Evolutionary conservation across 2,329 filamentous ascomycete species (phyloP).

Genomic region (Aspergillus unguis): DNA sequence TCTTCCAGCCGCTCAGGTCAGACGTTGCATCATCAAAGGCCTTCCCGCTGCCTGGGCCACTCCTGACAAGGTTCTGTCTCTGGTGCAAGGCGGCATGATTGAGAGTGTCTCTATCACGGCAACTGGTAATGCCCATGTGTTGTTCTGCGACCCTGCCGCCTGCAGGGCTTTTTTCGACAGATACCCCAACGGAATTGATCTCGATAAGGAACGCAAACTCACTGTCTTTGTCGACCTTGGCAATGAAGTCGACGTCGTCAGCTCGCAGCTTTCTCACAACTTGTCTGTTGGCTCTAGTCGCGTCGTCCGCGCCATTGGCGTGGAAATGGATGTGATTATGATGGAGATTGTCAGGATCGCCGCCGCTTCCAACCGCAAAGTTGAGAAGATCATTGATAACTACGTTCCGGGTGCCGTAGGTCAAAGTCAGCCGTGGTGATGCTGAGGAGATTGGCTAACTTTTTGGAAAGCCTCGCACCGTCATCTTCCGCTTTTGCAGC

Average conservation of each 20-base stretch:
- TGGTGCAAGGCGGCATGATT: slow-evolving; percentile 39
- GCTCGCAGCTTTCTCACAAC: slow-evolving; percentile 41
- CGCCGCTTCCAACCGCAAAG: slow-evolving; percentile 37
- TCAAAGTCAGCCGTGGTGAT: not conserved
- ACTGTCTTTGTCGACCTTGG: slow-evolving; percentile 39
- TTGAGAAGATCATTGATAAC: slow-evolving; percentile 46
- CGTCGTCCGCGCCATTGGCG: slow-evolving; percentile 45
- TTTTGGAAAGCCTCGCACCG: slow-evolving; percentile 36
- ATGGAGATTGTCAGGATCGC: slow-evolving; percentile 38
- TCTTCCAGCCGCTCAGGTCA: slow-evolving; percentile 22
- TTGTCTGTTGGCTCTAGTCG: slow-evolving; percentile 44
- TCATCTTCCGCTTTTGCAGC: slow-evolving; percentile 49
- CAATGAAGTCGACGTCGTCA: slow-evolving; percentile 39
- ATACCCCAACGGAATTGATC: slow-evolving; percentile 36
- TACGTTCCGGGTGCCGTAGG: slow-evolving; percentile 43
- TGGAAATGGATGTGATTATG: slow-evolving; percentile 40
- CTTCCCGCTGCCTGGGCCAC: slow-evolving; percentile 33
- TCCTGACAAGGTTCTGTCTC: slow-evolving; percentile 32
- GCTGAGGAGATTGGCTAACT: slow-evolving; percentile 1
- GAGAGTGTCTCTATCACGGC: slow-evolving; percentile 29
- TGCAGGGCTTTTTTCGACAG: slow-evolving; percentile 36
- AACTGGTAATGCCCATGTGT: slow-evolving; percentile 29
- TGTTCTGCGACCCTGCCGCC: slow-evolving; percentile 34
- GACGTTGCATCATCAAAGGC: slow-evolving; percentile 35
- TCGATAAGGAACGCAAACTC: slow-evolving; percentile 28